Evolutionary conservation across 2,329 filamentous ascomycete genomes (phyloP).

Genomic region (Exserohilum rostratum): DNA sequence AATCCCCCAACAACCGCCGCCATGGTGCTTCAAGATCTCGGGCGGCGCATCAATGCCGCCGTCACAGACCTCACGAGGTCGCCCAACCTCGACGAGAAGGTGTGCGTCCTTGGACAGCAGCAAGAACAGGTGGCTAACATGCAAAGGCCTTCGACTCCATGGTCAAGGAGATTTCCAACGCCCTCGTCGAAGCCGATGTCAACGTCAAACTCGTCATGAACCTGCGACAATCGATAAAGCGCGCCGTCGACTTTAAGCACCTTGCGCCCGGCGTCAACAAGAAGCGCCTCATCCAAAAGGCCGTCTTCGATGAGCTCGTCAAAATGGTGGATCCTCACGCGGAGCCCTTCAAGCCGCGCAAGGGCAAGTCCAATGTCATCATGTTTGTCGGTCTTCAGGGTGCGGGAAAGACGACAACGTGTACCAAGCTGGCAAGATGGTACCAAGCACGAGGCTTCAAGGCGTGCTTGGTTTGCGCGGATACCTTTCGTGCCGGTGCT

Average conservation of each 20-base stretch:
- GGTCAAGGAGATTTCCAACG: slow-evolving; percentile 97
- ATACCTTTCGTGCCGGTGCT: slow-evolving; percentile 97
- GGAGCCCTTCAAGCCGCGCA: slow-evolving; percentile 95
- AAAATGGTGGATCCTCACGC: slow-evolving; percentile 94
- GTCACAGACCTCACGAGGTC: slow-evolving; percentile 92
- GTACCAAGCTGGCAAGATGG: slow-evolving; percentile 93
- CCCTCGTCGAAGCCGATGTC: slow-evolving; percentile 94
- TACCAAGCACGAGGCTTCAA: slow-evolving; percentile 94
- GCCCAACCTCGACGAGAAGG: slow-evolving; percentile 95
- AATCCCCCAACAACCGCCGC: slow-evolving; percentile 25
- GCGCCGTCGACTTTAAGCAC: slow-evolving; percentile 92
- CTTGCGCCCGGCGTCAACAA: slow-evolving; percentile 92
- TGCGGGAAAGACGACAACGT: slow-evolving; percentile 96
- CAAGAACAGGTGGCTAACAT: slow-evolving; percentile 45
- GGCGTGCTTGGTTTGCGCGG: slow-evolving; percentile 91
- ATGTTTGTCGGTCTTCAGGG: slow-evolving; percentile 99
- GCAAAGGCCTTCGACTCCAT: slow-evolving; percentile 89
- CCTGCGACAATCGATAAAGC: slow-evolving; percentile 90
- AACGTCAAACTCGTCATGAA: slow-evolving; percentile 92
- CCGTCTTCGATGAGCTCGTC: slow-evolving; percentile 96
- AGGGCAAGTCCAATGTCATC: slow-evolving; percentile 94
- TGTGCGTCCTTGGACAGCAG: slow-evolving; percentile 40
- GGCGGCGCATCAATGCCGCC: slow-evolving; percentile 96
- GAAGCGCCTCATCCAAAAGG: slow-evolving; percentile 96
- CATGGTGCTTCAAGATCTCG: slow-evolving; percentile 99